A percentile compares a stretch with the other conserved stretches of the same genome.
Conservation (phyloP, 106 monocot species). For the Allium cepa region DNA sequence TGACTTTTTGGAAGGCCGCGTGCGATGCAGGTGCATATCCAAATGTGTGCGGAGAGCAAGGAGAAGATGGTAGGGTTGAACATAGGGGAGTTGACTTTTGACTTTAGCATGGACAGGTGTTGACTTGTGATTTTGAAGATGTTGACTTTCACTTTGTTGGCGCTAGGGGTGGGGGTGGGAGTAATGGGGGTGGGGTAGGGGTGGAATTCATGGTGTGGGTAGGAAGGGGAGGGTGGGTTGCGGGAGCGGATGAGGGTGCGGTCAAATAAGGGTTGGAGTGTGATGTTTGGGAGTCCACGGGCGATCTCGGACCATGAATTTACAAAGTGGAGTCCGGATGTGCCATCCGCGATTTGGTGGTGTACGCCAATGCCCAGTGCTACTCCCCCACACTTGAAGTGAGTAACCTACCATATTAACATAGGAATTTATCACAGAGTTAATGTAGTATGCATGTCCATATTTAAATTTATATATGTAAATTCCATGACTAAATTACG, state of each 20-base stretch:
- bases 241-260: constrained; percentile 59
- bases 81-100: constrained; percentile 1
- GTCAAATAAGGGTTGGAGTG: constrained; percentile 62
- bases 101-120: constrained; percentile 23
- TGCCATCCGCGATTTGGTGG: constrained; percentile 81
- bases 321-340: constrained; percentile 76
- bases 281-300: constrained; percentile 36
- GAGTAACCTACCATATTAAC: constrained; percentile 40
- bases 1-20: constrained; percentile 51
- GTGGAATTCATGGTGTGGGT: constrained; percentile 85
- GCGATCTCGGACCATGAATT: constrained; percentile 88
- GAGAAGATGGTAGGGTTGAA: constrained; percentile 36
- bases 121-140: constrained; percentile 43
- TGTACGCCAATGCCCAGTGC: constrained; percentile 89
- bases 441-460: not conserved
- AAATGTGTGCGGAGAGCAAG: constrained; percentile 65
- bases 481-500: not conserved
- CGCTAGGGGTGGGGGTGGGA: not conserved
- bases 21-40: constrained; percentile 60
- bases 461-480: not conserved
- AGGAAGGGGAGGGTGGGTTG: constrained; percentile 51
- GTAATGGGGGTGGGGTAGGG: constrained; percentile 44
- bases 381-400: constrained; percentile 75
- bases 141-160: constrained; percentile 21
- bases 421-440: not conserved